Evolutionary conservation across 2,329 filamentous ascomycete genomes (phyloP), one percentile per base, ranked within the genome.

Genomic region (Epichloe aotearoae): DNA sequence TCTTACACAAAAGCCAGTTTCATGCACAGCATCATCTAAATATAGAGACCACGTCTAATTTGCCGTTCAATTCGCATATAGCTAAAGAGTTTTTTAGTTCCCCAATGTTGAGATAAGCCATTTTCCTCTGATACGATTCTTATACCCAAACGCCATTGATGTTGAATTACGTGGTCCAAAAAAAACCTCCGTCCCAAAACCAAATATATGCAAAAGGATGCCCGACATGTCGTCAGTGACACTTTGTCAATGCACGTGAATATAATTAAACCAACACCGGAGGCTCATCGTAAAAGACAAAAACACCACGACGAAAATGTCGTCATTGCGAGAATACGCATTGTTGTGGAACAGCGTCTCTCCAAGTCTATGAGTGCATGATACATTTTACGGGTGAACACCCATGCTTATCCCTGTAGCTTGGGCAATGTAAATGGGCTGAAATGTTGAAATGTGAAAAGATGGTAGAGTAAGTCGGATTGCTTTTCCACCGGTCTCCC

Each of bases 61-160:
- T 30, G 30, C 30, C 37, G 8, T 15, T 14, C 5, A 7, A n/a
- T 38, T 38, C 14, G 5, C 12, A n/a, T n/a, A n/a, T n/a, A 5
- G n/a, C 12, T 5, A 15, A 38, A 38, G n/a, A 38, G 37, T 37
- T 38, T 46, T 38, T 44, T 47, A 4, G 17, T n/a, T 53, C 48
- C 52, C 51, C 56, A 57, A 56, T 57, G 56, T 58, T 57, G 54
- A 58, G 54, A 58, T 56, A 50, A 57, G 54, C 54, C 52, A 46
- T 52, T 50, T 51, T 46, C 50, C 47, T 47, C 46, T 47, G 33
- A 36, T 47, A 41, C 11, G 3, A 30, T 30, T 30, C 10, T 30
- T 11, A 39, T 41, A 20, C 39, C n/a, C 47, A 53, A 47, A 56
- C 52, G 53, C 57, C 52, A 17, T 37, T 37, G 19, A 59, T 59